These are phyloP conservation scores for Exophiala sideris DNA, from an alignment of 2,329 filamentous ascomycete species.

Conservation along the genomic window DNA sequence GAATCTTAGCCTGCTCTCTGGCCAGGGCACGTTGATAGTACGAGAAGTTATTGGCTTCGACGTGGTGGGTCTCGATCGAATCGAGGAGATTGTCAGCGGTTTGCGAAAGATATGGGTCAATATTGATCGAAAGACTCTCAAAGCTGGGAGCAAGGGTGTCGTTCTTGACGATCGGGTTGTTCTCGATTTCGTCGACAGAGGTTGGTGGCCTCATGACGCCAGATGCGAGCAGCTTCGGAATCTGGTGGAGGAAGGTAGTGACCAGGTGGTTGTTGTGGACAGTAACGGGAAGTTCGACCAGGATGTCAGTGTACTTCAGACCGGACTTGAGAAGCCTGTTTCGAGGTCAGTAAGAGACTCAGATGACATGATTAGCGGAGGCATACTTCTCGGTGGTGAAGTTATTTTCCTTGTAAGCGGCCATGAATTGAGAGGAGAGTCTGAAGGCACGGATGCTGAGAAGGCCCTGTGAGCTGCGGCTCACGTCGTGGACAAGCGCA, in stretches of 20 bases:
- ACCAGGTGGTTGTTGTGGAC: constrained; percentile 98
- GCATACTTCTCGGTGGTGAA: constrained; percentile 92
- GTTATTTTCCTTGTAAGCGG: constrained; percentile 92
- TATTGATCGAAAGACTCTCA: constrained; percentile 84
- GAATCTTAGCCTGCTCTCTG: constrained; percentile 94
- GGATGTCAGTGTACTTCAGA: constrained; percentile 87
- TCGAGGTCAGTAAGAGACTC: constrained; percentile 28
- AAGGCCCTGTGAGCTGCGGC: constrained; percentile 87
- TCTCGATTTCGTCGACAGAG: constrained; percentile 73
- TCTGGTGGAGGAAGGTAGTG: constrained; percentile 90
- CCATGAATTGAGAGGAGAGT: constrained; percentile 81
- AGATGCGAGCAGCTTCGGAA: constrained; percentile 60
- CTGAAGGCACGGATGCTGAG: constrained; percentile 88
- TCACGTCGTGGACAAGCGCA: constrained; percentile 90
- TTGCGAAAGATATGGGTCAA: constrained; percentile 98
- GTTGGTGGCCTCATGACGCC: constrained; percentile 60
- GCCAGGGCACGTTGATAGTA: constrained; percentile 91
- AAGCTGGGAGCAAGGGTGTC: constrained; percentile 79
- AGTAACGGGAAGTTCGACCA: constrained; percentile 81
- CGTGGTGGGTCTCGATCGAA: constrained; percentile 96
- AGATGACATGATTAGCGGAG: not conserved
- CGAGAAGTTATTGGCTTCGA: constrained; percentile 98
- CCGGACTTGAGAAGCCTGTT: constrained; percentile 87
- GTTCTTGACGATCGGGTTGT: constrained; percentile 56
- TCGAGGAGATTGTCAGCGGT: constrained; percentile 94